These are phyloP conservation scores for Avicennia marina DNA, from an alignment of 257 asterid genomes.

Conservation along the genomic window DNA sequence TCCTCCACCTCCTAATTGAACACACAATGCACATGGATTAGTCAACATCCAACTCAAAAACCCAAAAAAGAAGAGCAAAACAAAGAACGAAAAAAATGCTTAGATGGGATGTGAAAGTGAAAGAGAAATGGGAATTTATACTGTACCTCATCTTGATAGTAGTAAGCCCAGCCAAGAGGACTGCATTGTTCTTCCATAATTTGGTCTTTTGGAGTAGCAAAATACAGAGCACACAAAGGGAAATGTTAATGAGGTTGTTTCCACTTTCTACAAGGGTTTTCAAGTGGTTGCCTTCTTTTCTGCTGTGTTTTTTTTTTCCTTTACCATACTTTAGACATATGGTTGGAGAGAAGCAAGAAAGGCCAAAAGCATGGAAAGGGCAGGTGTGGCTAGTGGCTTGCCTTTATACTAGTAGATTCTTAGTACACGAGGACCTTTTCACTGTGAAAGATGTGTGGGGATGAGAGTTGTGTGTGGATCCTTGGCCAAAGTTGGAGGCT, in stretches of 20 bases:
- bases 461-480: too few relatives aligned
- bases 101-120: too few relatives aligned
- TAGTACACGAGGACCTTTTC: slow-evolving; percentile 52
- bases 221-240: slow-evolving; percentile 37
- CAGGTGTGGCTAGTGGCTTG: slow-evolving; percentile 37
- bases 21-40: slow-evolving; percentile 15
- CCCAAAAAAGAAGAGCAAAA: too few relatives aligned
- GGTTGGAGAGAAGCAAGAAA: slow-evolving; percentile 61
- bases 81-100: neutral
- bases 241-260: slow-evolving; percentile 42
- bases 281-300: slow-evolving; percentile 25
- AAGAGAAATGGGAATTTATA: too few relatives aligned
- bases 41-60: neutral
- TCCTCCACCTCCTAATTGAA: slow-evolving; percentile 61
- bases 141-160: slow-evolving; percentile 68
- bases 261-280: slow-evolving; percentile 37
- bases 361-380: slow-evolving; percentile 69
- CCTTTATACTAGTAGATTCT: slow-evolving; percentile 52
- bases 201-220: slow-evolving; percentile 24
- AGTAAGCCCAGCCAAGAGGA: slow-evolving; percentile 70
- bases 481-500: too few relatives aligned
- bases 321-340: slow-evolving; percentile 34
- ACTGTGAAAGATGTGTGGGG: too few relatives aligned
- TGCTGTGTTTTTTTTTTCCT: slow-evolving; percentile 15
- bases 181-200: slow-evolving; percentile 85